phyloP scores from a whole-genome alignment of 148 eudicot genomes.

The Chenopodium quinoa region DNA sequence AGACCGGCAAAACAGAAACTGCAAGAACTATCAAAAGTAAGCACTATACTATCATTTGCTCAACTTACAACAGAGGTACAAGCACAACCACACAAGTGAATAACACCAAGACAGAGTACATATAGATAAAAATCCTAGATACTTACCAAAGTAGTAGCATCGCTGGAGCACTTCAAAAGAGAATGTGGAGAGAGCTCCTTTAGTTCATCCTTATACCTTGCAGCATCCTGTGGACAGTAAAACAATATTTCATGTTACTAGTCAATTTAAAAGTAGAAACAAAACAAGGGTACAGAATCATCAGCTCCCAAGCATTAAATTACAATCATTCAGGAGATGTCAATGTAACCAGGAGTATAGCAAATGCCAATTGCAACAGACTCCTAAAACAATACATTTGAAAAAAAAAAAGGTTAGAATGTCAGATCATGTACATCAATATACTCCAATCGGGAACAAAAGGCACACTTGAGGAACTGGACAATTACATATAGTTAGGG shows the following conservation, averaged over 20 bases:
- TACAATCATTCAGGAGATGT: neutral
- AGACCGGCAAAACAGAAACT: neutral
- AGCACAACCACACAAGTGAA: neutral
- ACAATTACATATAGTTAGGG: no score
- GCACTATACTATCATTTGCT: neutral
- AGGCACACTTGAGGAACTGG: no score
- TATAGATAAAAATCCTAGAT: neutral
- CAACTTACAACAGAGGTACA: neutral
- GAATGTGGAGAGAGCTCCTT: constrained; percentile 85
- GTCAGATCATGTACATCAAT: neutral
- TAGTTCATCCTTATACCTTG: constrained; percentile 70
- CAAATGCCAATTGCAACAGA: neutral
- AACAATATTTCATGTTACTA: neutral
- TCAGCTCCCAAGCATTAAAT: neutral
- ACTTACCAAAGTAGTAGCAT: constrained; percentile 91
- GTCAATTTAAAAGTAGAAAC: constrained; percentile 5
- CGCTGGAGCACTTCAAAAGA: constrained; percentile 89
- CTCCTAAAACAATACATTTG: neutral
- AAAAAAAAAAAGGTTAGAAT: neutral
- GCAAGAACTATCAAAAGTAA: neutral
- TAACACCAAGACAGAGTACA: neutral
- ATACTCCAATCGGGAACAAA: neutral
- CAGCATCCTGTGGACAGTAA: constrained; percentile 62
- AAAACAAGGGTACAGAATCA: neutral
- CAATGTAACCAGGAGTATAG: neutral